These are phyloP conservation scores for Citrus reticulata DNA, from an alignment of 345 rosid species.

Conservation along the genomic window DNA sequence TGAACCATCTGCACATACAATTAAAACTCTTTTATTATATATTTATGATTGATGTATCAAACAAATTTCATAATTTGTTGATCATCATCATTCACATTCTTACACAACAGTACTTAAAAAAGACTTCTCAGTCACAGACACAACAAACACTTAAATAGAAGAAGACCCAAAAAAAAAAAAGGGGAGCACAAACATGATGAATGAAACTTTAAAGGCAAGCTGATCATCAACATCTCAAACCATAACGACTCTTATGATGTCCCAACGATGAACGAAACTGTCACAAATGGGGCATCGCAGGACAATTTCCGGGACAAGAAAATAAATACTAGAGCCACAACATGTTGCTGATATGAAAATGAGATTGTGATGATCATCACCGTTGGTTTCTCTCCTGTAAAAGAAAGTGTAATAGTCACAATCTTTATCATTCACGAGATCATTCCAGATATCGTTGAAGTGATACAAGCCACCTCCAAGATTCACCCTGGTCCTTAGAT, in stretches of 20 bases:
- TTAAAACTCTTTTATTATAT: background rate
- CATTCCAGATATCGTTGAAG: background rate
- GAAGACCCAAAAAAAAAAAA: no score
- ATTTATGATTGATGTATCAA: background rate
- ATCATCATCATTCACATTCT: background rate
- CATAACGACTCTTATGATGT: background rate
- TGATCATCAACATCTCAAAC: background rate
- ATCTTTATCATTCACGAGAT: background rate
- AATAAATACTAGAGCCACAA: background rate
- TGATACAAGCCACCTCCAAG: background rate
- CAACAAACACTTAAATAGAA: background rate
- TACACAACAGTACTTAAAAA: background rate
- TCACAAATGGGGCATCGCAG: background rate
- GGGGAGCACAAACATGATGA: no score
- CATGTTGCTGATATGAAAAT: background rate
- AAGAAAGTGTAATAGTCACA: background rate
- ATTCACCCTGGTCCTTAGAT: slow-evolving; percentile 2
- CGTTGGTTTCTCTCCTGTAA: background rate
- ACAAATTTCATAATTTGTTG: background rate
- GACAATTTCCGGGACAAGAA: background rate
- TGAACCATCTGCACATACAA: no score
- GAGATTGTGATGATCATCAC: background rate
- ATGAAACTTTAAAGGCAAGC: no score
- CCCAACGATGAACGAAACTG: background rate
- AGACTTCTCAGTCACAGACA: background rate